Conservation (phyloP, 768 basidiomycete genomes). For the Leccinum imitatum region DNA sequence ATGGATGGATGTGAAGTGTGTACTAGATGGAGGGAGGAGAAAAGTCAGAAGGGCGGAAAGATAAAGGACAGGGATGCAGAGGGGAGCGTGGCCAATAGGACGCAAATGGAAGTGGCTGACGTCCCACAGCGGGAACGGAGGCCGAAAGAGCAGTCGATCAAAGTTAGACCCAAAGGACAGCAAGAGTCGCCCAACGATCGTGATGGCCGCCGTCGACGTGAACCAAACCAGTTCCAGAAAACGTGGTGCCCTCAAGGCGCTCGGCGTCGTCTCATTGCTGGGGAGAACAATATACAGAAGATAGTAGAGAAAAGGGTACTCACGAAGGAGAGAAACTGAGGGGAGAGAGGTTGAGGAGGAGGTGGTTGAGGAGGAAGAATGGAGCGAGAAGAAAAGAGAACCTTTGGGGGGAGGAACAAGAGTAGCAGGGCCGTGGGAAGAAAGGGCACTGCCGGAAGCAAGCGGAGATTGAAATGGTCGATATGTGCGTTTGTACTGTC, state of each 20-base stretch:
- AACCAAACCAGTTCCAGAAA: slow-evolving; percentile 10
- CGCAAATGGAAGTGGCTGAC: slow-evolving; percentile 39
- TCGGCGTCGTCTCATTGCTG: slow-evolving; percentile 12
- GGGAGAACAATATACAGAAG: background rate
- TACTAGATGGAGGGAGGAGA: slow-evolving; percentile 9
- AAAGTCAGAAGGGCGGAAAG: slow-evolving; percentile 18
- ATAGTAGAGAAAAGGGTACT: slow-evolving; percentile 12
- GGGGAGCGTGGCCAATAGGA: slow-evolving; percentile 28
- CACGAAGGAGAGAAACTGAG: slow-evolving; percentile 24
- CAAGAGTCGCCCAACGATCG: slow-evolving; percentile 1
- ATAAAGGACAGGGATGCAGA: slow-evolving; percentile 32
- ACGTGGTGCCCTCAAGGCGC: slow-evolving; percentile 35
- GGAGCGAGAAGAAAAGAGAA: slow-evolving; percentile 25
- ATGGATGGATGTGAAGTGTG: slow-evolving; percentile 39
- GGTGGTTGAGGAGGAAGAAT: slow-evolving; percentile 27
- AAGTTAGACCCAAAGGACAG: slow-evolving; percentile 1
- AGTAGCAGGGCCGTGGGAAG: slow-evolving; percentile 43
- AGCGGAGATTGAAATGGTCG: slow-evolving; percentile 46
- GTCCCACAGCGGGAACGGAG: slow-evolving; percentile 14
- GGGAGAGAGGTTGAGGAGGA: slow-evolving; percentile 12
- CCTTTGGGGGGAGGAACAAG: slow-evolving; percentile 43
- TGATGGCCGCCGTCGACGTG: slow-evolving; percentile 5
- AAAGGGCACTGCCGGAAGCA: slow-evolving; percentile 24
- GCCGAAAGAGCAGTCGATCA: slow-evolving; percentile 2
- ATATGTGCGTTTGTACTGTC: slow-evolving; percentile 3